These are phyloP conservation scores for Aspergillus sp. DNA, from an alignment of 2,329 filamentous ascomycete genomes.

Conservation along the genomic window DNA sequence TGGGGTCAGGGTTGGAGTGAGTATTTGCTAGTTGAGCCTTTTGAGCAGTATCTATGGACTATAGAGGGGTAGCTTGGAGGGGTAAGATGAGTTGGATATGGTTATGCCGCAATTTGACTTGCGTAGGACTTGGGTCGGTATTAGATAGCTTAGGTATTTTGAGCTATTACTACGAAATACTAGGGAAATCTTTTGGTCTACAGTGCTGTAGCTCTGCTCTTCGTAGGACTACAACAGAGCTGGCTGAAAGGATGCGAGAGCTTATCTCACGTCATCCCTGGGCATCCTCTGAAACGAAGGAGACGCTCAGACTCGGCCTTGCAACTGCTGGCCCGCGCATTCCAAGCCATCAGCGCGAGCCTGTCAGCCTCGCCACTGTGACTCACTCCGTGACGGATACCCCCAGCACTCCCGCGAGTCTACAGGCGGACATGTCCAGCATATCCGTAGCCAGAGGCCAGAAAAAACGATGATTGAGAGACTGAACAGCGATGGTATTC, in stretches of 20 bases:
- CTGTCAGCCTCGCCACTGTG: not conserved
- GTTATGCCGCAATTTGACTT: no score
- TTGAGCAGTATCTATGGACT: not conserved
- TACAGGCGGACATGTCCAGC: not conserved
- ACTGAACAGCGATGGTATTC: constrained; percentile 11
- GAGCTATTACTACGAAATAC: no score
- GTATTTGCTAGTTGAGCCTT: not conserved
- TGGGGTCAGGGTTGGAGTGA: constrained; percentile 44
- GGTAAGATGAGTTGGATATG: no score
- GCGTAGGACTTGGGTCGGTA: no score
- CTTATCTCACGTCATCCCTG: not conserved
- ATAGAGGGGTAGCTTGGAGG: no score
- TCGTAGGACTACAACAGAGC: not conserved
- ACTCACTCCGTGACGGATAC: not conserved
- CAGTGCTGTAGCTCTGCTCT: not conserved
- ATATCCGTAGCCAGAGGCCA: no score
- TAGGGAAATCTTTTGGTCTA: no score
- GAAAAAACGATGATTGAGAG: not conserved
- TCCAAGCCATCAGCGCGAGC: not conserved
- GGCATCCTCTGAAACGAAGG: not conserved
- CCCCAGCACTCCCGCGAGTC: not conserved
- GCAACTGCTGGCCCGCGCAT: not conserved
- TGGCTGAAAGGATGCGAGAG: not conserved
- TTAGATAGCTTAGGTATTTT: no score
- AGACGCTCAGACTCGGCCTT: not conserved